Conservation (phyloP, 495 filamentous ascomycete genomes). For the Penicillium nucicola region DNA sequence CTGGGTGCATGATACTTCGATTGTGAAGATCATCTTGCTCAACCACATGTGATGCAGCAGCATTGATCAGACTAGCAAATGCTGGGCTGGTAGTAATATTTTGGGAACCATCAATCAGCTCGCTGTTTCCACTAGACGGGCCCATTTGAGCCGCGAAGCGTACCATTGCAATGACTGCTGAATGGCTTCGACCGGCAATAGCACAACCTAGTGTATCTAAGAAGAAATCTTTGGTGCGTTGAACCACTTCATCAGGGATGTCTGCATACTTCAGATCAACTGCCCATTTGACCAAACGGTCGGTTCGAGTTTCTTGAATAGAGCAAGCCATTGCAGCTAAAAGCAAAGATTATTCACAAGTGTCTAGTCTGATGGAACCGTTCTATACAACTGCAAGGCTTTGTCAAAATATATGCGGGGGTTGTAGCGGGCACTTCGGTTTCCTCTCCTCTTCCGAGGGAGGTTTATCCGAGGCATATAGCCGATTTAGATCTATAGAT, state of each 20-base stretch:
- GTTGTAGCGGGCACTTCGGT: not conserved
- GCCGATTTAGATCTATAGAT: not conserved
- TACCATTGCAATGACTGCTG: conserved; percentile 28
- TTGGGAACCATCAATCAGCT: conserved; percentile 27
- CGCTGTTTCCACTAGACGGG: conserved; percentile 27
- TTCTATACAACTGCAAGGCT: not conserved
- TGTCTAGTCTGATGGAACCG: not conserved
- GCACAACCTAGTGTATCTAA: conserved; percentile 31
- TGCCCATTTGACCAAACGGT: conserved; percentile 25
- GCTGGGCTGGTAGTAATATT: conserved; percentile 24
- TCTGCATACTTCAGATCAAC: conserved; percentile 22
- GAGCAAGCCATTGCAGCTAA: not conserved
- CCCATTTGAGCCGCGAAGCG: conserved; percentile 30
- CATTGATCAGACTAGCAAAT: conserved; percentile 35
- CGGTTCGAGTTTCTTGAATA: conserved; percentile 15
- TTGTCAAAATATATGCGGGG: not conserved
- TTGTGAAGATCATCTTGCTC: conserved; percentile 41
- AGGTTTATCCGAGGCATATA: not conserved
- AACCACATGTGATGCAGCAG: conserved; percentile 34
- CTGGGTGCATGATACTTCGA: conserved; percentile 37
- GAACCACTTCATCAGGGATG: conserved; percentile 26
- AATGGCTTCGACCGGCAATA: conserved; percentile 34
- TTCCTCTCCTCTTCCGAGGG: not conserved
- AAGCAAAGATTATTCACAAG: not conserved
- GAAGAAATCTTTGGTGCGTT: conserved; percentile 37